Evolutionary conservation across 306 rosid genomes (phyloP).

Genomic region (Vigna radiata): DNA sequence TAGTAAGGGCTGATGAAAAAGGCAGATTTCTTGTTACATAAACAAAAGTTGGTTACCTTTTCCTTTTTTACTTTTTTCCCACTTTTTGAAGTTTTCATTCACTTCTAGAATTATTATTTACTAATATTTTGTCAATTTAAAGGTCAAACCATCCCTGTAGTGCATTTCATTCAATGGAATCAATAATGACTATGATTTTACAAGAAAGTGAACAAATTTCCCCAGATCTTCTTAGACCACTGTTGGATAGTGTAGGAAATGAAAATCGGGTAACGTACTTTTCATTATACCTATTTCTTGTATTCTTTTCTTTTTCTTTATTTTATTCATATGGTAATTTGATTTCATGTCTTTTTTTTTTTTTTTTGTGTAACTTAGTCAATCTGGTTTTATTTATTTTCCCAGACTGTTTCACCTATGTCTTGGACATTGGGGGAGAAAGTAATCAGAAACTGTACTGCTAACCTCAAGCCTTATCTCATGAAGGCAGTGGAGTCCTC

Average conservation of each 20-base stretch:
- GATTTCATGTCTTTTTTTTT: conserved; percentile 9
- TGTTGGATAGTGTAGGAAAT: conserved; percentile 63
- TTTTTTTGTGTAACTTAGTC: conserved; percentile 21
- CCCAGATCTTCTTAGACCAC: conserved; percentile 58
- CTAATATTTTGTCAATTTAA: conserved; percentile 48
- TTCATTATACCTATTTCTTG: conserved; percentile 17
- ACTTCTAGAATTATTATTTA: conserved; percentile 35
- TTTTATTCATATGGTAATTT: conserved; percentile 20
- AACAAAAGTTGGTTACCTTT: conserved; percentile 1
- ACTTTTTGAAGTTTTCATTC: background rate
- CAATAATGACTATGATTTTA: conserved; percentile 66
- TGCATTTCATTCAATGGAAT: conserved; percentile 63
- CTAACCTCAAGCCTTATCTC: conserved; percentile 62
- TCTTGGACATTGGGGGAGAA: conserved; percentile 73
- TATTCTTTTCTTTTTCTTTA: background rate
- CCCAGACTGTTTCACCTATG: conserved; percentile 62
- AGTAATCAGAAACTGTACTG: conserved; percentile 68
- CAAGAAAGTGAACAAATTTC: conserved; percentile 78
- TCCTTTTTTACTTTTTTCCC: background rate
- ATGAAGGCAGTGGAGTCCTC: conserved; percentile 57
- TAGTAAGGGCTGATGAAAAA: conserved; percentile 18
- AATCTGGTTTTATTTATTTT: conserved; percentile 43
- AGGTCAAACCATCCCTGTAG: conserved; percentile 65
- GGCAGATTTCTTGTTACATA: background rate
- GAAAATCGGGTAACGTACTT: conserved; percentile 62